phyloP scores from a whole-genome alignment of 1,284 basidiomycete genomes.

The Thecaphora thlaspeos region DNA sequence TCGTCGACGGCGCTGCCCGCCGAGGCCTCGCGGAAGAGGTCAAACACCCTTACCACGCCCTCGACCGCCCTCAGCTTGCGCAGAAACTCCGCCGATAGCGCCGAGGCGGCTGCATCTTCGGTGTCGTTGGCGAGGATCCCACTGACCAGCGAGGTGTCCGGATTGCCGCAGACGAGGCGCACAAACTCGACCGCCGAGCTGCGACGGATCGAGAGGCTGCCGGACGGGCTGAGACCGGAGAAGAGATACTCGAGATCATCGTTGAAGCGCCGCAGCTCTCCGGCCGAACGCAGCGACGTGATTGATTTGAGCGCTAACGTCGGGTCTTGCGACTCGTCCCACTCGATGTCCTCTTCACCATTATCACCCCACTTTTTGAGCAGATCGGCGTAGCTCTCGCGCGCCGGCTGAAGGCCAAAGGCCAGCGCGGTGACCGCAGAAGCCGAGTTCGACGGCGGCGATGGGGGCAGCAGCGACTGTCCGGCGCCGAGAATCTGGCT shows the following conservation, averaged over 20 bases:
- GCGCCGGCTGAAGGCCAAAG: too few species aligned
- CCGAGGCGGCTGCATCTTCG: constrained; percentile 16
- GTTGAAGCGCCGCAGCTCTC: constrained; percentile 35
- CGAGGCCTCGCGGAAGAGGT: constrained; percentile 18
- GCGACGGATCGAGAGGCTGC: constrained; percentile 15
- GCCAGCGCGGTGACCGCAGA: too few species aligned
- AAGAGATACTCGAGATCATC: constrained; percentile 41
- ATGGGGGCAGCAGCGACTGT: too few species aligned
- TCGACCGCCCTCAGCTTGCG: constrained; percentile 38
- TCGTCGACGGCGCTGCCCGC: constrained; percentile 30
- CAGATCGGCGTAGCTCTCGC: constrained; percentile 37
- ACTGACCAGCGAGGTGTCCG: constrained; percentile 1
- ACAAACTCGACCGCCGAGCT: constrained; percentile 29
- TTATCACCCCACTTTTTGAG: constrained; percentile 33
- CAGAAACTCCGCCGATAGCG: constrained; percentile 29
- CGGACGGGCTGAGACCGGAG: constrained; percentile 17
- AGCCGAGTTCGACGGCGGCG: too few species aligned
- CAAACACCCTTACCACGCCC: constrained; percentile 20
- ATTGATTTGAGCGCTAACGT: constrained; percentile 38
- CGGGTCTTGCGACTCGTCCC: constrained; percentile 38
- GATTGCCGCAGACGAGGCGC: constrained; percentile 29
- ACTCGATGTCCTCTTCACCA: constrained; percentile 33
- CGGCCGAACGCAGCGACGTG: constrained; percentile 27
- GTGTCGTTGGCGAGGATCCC: background rate
- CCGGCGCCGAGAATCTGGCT: constrained; percentile 10